phyloP scores from a whole-genome alignment of 768 basidiomycete species.

The Leccinum pellstonianum region DNA sequence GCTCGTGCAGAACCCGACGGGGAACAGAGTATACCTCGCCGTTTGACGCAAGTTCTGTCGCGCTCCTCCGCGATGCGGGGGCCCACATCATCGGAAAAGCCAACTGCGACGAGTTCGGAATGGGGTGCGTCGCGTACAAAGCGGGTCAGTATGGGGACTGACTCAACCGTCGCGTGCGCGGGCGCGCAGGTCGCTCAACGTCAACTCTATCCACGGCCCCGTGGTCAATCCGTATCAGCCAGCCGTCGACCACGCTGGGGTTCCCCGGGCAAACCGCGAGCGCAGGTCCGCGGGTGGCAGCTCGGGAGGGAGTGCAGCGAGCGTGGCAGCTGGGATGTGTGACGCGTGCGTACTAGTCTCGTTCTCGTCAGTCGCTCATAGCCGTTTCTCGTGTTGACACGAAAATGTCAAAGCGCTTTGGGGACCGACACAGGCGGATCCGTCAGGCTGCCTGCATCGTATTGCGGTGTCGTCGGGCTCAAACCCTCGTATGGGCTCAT shows the following conservation, averaged over 20 bases:
- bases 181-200: slow-evolving; percentile 65
- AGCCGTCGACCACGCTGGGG: slow-evolving; percentile 12
- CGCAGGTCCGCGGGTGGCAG: slow-evolving; percentile 83
- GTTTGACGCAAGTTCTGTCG: slow-evolving; percentile 84
- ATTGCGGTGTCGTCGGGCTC: slow-evolving; percentile 87
- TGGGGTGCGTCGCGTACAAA: slow-evolving; percentile 69
- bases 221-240: slow-evolving; percentile 71
- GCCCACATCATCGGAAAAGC: slow-evolving; percentile 83
- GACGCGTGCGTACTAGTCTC: slow-evolving; percentile 59
- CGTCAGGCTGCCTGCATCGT: slow-evolving; percentile 87
- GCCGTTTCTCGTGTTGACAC: slow-evolving; percentile 1
- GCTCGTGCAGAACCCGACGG: neutral
- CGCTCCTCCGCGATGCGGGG: slow-evolving; percentile 54
- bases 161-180: neutral
- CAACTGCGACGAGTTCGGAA: slow-evolving; percentile 97
- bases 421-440: slow-evolving; percentile 97
- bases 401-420: slow-evolving; percentile 57
- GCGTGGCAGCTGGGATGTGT: slow-evolving; percentile 83
- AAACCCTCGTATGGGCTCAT: slow-evolving; percentile 95
- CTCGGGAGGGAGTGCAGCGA: slow-evolving; percentile 93
- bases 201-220: slow-evolving; percentile 69
- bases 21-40: slow-evolving; percentile 68
- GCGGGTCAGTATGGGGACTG: neutral
- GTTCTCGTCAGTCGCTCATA: neutral
- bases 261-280: slow-evolving; percentile 33